These are phyloP conservation scores for Lignosus rhinocerotis DNA, from an alignment of 1,284 basidiomycete species.

Conservation along the genomic window DNA sequence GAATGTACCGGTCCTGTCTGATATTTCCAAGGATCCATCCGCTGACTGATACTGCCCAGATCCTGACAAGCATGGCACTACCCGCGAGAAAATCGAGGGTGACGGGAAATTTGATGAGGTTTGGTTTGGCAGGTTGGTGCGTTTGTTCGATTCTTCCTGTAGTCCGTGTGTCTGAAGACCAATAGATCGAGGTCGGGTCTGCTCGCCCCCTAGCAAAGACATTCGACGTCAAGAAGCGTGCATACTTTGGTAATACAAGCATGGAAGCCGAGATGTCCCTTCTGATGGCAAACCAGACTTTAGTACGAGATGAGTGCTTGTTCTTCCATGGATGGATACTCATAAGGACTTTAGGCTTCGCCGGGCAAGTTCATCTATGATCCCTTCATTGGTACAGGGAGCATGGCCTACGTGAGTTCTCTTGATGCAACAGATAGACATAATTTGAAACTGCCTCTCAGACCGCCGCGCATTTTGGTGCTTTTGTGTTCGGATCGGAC, in stretches of 20 bases:
- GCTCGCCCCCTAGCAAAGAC: slow-evolving; percentile 68
- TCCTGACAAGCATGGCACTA: slow-evolving; percentile 44
- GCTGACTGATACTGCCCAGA: slow-evolving; percentile 38
- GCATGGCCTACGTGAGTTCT: slow-evolving; percentile 82
- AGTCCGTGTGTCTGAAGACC: neutral
- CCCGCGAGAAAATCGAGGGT: slow-evolving; percentile 52
- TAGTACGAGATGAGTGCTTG: slow-evolving; percentile 41
- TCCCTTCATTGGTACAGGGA: slow-evolving; percentile 96
- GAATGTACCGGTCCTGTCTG: slow-evolving; percentile 66
- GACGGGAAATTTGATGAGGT: slow-evolving; percentile 71
- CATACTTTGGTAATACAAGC: slow-evolving; percentile 94
- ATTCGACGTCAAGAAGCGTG: slow-evolving; percentile 89
- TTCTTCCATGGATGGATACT: neutral
- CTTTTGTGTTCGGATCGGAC: slow-evolving; percentile 88
- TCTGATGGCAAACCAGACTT: slow-evolving; percentile 93
- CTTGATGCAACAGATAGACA: neutral
- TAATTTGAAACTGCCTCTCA: slow-evolving; percentile 29
- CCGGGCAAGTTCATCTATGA: slow-evolving; percentile 93
- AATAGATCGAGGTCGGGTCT: slow-evolving; percentile 75
- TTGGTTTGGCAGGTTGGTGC: slow-evolving; percentile 85
- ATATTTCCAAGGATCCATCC: neutral
- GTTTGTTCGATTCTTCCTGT: slow-evolving; percentile 36
- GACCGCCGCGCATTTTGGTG: slow-evolving; percentile 88
- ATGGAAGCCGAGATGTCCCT: slow-evolving; percentile 98
- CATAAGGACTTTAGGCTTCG: slow-evolving; percentile 56